Evolutionary conservation across 2,329 filamentous ascomycete species (phyloP), one percentile per base, ranked within the genome.

Genomic region (Blumeria hordei): DNA sequence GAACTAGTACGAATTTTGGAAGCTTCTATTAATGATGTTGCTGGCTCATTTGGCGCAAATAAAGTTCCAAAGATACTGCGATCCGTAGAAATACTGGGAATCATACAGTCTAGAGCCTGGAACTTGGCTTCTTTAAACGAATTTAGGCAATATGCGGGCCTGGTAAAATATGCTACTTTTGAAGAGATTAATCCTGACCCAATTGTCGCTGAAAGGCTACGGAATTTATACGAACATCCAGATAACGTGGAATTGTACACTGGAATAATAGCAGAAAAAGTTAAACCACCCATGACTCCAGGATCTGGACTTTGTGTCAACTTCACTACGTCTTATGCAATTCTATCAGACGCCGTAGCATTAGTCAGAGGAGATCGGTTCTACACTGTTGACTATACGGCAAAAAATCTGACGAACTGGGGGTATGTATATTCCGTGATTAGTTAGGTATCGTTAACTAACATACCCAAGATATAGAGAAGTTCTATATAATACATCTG

Each of bases 151-250:
- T 84, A 88, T 69, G 88, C 90, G 61, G 79, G 81, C 1, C 71
- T 94, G 6, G 83, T 84, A 67, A 75, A 77, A 0, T 81, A 93
- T 63, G 77, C 80, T 21, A 83, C 73, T 0, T 93, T 93, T 57
- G 83, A 88, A 65, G 84, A 88, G 53, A 88, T 93, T 69, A 92
- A 88, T 66, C 78, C 81, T 0, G 81, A 92, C 60, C 81, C 81
- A 0, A 74, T 77, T 12, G 75, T 90, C 14, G 76, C 83, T 1
- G 73, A 81, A 51, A 71, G 77, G 32, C 72, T 88, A 4, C 72
- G 74, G 14, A 72, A 79, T 55, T 71, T 92, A 10, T 88, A 88
- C 65, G 81, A 84, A 57, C 59, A 60, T 49, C 62, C 62, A 5
- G 63, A 65, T 53, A 75, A 74, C 63, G 77, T 85, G 11, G 81